These are phyloP conservation scores for Umbelopsis ramanniana DNA, from an alignment of 192 early-diverging fungal genomes.

Conservation along the genomic window DNA sequence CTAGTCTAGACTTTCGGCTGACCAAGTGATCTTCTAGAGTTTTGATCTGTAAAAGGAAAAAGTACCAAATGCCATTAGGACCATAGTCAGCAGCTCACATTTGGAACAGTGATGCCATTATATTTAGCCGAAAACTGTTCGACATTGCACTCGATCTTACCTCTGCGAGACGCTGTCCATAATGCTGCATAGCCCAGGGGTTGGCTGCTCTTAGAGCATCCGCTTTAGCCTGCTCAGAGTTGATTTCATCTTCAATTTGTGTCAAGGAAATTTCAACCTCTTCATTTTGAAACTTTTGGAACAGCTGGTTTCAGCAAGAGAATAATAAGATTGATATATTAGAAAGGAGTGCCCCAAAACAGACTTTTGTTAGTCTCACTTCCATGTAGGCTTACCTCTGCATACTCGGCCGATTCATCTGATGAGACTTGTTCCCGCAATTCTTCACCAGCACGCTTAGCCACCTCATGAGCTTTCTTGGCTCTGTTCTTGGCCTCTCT, in stretches of 20 bases:
- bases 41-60: background rate
- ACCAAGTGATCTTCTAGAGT: conserved; percentile 5
- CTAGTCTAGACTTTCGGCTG: background rate
- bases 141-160: conserved; percentile 28
- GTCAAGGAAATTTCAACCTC: conserved; percentile 48
- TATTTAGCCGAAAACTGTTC: too few species aligned
- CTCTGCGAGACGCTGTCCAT: conserved; percentile 63
- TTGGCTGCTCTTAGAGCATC: conserved; percentile 58
- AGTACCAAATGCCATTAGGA: too few species aligned
- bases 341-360: too few species aligned
- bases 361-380: too few species aligned
- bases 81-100: background rate
- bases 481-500: conserved; percentile 52
- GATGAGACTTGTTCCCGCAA: conserved; percentile 33
- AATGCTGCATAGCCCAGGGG: conserved; percentile 67
- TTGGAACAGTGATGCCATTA: too few species aligned
- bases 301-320: conserved; percentile 21
- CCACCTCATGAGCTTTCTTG: conserved; percentile 49
- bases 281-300: conserved; percentile 28
- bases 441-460: conserved; percentile 55
- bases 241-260: conserved; percentile 69
- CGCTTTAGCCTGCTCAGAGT: conserved; percentile 54
- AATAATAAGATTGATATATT: background rate
- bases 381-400: conserved; percentile 1
- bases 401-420: conserved; percentile 4